These are phyloP conservation scores for Prunus mira DNA, from an alignment of 306 rosid species.

Conservation along the genomic window DNA sequence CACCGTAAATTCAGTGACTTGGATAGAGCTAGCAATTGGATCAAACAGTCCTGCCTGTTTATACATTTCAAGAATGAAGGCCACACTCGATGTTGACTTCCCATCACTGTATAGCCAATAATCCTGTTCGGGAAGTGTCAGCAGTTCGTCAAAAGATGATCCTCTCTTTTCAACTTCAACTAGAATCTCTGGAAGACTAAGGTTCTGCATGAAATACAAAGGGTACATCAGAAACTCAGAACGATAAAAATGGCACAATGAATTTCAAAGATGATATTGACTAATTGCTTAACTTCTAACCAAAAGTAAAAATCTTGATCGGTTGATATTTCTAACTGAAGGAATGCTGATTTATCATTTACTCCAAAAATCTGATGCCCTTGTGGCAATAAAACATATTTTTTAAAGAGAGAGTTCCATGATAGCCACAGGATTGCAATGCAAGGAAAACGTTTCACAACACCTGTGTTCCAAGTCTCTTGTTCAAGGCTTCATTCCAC, in stretches of 20 bases:
- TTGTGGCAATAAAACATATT: neutral
- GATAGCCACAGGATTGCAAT: neutral
- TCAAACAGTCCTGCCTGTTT: constrained; percentile 90
- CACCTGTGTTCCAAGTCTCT: constrained; percentile 83
- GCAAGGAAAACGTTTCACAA: neutral
- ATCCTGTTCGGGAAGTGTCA: constrained; percentile 88
- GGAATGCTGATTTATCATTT: neutral
- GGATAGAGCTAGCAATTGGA: constrained; percentile 73
- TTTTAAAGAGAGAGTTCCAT: neutral
- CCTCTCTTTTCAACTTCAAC: constrained; percentile 89
- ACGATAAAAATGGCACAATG: neutral
- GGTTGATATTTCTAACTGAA: neutral
- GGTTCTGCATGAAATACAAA: constrained; percentile 57
- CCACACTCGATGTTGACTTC: constrained; percentile 85
- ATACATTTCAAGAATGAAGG: constrained; percentile 88
- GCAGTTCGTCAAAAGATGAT: constrained; percentile 76
- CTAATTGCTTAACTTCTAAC: constrained; percentile 2
- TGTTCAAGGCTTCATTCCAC: constrained; percentile 99
- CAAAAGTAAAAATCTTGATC: neutral
- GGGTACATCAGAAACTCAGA: neutral
- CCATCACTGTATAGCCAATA: constrained; percentile 93
- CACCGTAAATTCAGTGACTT: constrained; percentile 98
- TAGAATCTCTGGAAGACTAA: constrained; percentile 71
- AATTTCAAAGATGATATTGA: neutral
- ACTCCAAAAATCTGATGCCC: neutral